Conservation (phyloP, 164 flowering plant genomes). For the Vitis amurensis region DNA sequence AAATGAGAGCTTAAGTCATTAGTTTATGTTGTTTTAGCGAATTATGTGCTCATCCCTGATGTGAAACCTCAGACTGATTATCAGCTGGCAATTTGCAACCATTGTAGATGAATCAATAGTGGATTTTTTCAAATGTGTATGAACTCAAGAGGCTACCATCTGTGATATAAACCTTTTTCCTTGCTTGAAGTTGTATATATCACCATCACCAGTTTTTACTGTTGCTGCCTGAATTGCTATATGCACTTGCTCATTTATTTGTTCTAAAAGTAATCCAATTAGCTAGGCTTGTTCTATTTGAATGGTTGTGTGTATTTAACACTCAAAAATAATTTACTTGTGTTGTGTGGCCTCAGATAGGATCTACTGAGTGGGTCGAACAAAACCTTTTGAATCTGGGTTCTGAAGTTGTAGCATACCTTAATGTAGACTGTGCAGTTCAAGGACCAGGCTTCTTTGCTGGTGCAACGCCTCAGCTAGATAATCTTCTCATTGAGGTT, state of each 20-base stretch:
- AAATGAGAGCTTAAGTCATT: not conserved
- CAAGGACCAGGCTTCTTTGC: constrained; percentile 96
- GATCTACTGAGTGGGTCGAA: constrained; percentile 99
- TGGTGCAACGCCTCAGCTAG: constrained; percentile 89
- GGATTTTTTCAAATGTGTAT: not conserved
- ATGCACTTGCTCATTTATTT: not conserved
- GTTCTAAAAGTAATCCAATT: not conserved
- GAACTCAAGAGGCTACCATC: too few relatives aligned
- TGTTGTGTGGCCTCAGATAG: constrained; percentile 51
- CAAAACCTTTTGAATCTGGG: constrained; percentile 69
- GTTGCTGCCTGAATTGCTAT: not conserved
- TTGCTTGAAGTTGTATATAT: not conserved
- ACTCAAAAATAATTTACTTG: not conserved
- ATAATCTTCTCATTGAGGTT: constrained; percentile 69
- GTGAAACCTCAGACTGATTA: not conserved
- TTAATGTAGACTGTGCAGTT: constrained; percentile 99
- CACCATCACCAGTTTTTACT: not conserved
- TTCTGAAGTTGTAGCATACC: too few relatives aligned
- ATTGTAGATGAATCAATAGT: not conserved
- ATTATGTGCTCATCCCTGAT: not conserved
- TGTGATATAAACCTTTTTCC: too few relatives aligned
- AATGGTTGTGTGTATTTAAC: not conserved
- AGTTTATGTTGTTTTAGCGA: not conserved
- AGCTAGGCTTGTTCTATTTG: not conserved
- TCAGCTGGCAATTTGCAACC: not conserved